Percentiles rank a stretch among this genome's conserved stretches.
Conservation (phyloP, 129 eudicot species). For the Heracleum sosnowskyi region DNA sequence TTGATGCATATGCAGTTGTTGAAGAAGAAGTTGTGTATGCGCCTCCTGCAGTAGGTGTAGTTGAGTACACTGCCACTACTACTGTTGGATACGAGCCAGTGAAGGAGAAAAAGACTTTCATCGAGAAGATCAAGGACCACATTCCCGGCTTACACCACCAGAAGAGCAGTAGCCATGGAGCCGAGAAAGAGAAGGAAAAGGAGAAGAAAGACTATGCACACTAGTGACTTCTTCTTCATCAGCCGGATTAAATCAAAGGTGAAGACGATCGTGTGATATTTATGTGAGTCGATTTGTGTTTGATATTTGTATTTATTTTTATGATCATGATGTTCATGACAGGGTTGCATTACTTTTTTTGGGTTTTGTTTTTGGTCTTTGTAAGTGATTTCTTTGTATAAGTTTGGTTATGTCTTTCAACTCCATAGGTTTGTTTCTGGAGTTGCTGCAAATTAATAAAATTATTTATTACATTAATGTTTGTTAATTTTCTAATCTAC, state of each 20-base stretch:
- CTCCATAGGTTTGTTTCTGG: not conserved
- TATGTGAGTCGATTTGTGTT: not conserved
- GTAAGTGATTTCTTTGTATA: not conserved
- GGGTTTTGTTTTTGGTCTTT: not conserved
- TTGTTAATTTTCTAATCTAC: not conserved
- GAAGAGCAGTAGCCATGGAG: not conserved
- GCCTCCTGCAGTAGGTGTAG: not conserved
- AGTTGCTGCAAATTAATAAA: not conserved
- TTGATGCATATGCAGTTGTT: not conserved
- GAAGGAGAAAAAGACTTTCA: not conserved
- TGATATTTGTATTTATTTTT: not conserved
- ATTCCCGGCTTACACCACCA: constrained; percentile 3
- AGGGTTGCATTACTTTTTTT: not conserved
- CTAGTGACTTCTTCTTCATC: not conserved
- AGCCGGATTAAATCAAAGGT: not conserved
- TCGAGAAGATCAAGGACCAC: constrained; percentile 3
- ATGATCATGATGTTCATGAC: not conserved
- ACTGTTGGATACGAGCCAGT: not conserved
- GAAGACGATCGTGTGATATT: not conserved
- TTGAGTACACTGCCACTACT: not conserved
- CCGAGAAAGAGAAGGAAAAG: not conserved
- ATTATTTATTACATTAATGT: not conserved
- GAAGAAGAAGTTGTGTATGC: constrained; percentile 6
- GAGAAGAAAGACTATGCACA: not conserved
- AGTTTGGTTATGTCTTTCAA: not conserved